Conservation (phyloP, 2,329 filamentous ascomycete genomes). For the Penicillium nordicum region DNA sequence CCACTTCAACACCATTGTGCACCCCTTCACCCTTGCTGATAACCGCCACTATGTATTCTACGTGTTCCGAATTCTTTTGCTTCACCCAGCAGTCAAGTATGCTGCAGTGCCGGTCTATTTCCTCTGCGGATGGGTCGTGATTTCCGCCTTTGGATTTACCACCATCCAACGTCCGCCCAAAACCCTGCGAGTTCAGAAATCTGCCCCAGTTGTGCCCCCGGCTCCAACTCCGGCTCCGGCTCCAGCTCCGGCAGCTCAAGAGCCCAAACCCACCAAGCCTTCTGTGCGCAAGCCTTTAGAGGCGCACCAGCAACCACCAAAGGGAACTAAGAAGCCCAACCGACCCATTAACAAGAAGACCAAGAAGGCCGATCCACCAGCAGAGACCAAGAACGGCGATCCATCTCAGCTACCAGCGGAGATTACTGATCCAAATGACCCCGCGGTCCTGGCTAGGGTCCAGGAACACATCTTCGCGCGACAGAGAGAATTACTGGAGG, state of each 20-base stretch:
- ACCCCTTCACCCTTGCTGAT: constrained; percentile 93
- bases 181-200: constrained; percentile 18
- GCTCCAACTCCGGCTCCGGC: constrained; percentile 3
- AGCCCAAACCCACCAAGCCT: not conserved
- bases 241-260: not conserved
- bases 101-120: constrained; percentile 68
- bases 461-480: constrained; percentile 31
- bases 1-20: constrained; percentile 83
- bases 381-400: not conserved
- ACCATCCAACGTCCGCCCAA: constrained; percentile 22
- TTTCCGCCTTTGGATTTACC: constrained; percentile 57
- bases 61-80: constrained; percentile 79
- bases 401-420: not conserved
- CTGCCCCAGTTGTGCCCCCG: constrained; percentile 11
- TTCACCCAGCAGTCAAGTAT: constrained; percentile 62
- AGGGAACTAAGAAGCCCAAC: constrained; percentile 23
- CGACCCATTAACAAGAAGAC: constrained; percentile 24
- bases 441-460: constrained; percentile 29
- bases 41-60: constrained; percentile 98
- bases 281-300: not conserved
- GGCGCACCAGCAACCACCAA: constrained; percentile 15
- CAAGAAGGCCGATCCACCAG: constrained; percentile 4
- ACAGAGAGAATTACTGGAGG: constrained; percentile 27
- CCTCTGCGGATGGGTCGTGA: constrained; percentile 63
- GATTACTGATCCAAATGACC: constrained; percentile 20